Base-by-base conservation (phyloP, 129 eudicot genomes). In the Lactuca saligna region DNA sequence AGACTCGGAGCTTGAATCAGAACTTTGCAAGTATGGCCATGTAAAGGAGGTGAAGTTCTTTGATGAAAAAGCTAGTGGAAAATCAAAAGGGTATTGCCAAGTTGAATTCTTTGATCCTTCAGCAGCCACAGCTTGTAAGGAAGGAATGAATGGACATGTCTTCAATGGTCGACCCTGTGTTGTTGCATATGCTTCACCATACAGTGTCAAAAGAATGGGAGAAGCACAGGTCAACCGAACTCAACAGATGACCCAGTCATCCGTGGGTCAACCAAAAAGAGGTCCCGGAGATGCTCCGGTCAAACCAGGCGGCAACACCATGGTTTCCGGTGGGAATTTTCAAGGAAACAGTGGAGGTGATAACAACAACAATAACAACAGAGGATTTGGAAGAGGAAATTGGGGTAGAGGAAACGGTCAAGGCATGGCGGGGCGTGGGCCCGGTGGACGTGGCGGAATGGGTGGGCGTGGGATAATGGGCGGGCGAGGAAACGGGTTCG, bases 131-230 rank as follows among this genome's bases (percentile, higher is more conserved):
- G 81, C 95, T 29, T 91, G 97, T 63, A 91, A 83, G 77, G 97
- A 91, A 65, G 95, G 95, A 34, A 91, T 91, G 97, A 82, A 91
- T 49, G 97, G 97, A 57, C 92, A 87, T 67, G 51, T 87, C 61
- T 91, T 91, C 54, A 91, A 91, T 70, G 97, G 97, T 0, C 81
- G 95, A 13, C 87, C 97, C 2, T 91, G 97, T 87, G 89, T 91
- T 41, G 97, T 91, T 61, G 95, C 95, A 16, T 91, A 10, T 70
- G 97, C 92, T 25, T 82, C 97, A 11, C 97, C 97, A 0, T 81
- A 14, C 59, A 75, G 82, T 77, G 83, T 90, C 44, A 86, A 82
- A 75, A 81, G 84, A 68, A 84, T 90, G 97, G 91, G 95, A 15
- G 93, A 86, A 57, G 91, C 93, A 4, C 91, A 86, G 71, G 85